Evolutionary conservation across 345 rosid genomes (phyloP).

Genomic region (Eutrema japonicum): DNA sequence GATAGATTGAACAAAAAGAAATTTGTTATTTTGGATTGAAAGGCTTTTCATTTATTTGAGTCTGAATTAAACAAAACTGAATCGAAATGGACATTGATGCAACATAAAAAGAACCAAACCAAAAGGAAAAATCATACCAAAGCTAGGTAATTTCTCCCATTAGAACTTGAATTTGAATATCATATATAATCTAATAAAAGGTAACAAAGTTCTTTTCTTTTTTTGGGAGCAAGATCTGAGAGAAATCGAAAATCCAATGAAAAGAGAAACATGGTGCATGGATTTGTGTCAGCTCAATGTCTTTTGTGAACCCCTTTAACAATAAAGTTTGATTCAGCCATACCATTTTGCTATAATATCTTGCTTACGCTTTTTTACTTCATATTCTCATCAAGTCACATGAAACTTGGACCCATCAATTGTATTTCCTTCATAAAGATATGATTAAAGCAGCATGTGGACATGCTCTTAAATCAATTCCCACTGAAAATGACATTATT

Average conservation of each 20-base stretch:
- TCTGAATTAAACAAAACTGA: neutral
- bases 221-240: constrained; percentile 30
- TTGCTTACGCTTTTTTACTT: neutral
- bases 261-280: constrained; percentile 44
- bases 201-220: neutral
- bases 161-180: constrained; percentile 13
- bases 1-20: no score
- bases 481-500: constrained; percentile 46
- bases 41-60: neutral
- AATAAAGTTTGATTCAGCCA: constrained; percentile 39
- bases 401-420: constrained; percentile 44
- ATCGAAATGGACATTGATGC: neutral
- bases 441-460: constrained; percentile 39
- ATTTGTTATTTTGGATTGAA: neutral
- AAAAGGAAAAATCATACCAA: neutral
- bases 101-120: neutral
- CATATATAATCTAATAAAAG: constrained; percentile 1
- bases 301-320: constrained; percentile 29
- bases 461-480: constrained; percentile 39
- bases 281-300: constrained; percentile 39
- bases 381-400: constrained; percentile 28
- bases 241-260: constrained; percentile 11
- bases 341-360: constrained; percentile 17
- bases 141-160: neutral
- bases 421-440: constrained; percentile 17